Percentiles rank a stretch among this genome's conserved stretches.
Evolutionary conservation across 2,329 filamentous ascomycete species (phyloP).

Genomic region (Stachybotrys chartarum): DNA sequence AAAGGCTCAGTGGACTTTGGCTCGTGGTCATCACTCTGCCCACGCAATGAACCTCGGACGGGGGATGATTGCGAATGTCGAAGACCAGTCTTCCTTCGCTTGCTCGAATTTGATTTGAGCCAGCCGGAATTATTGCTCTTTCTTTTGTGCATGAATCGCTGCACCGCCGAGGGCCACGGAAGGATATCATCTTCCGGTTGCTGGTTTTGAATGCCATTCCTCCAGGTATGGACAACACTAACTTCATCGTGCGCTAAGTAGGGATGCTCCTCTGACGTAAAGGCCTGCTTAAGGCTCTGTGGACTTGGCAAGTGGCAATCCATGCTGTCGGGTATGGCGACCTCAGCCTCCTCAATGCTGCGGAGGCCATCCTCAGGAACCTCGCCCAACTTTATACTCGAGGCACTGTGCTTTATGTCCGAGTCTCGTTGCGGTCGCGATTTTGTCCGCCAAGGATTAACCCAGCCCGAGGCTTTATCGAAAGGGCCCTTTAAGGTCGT

Average conservation of each 20-base stretch:
- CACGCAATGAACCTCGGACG: neutral
- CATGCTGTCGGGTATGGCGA: conserved; percentile 3
- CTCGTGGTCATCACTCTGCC: neutral
- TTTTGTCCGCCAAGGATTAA: conserved; percentile 26
- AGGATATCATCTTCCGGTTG: conserved; percentile 12
- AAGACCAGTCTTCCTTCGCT: conserved; percentile 16
- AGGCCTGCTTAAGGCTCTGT: conserved; percentile 28
- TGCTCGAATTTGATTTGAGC: conserved; percentile 21
- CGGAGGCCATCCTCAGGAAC: neutral
- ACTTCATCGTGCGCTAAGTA: conserved; percentile 24
- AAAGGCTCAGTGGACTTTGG: neutral
- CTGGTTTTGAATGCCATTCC: conserved; percentile 11
- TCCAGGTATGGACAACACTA: conserved; percentile 24
- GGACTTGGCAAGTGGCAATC: conserved; percentile 35
- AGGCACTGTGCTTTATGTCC: neutral
- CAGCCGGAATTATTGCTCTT: conserved; percentile 17
- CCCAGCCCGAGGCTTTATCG: conserved; percentile 23
- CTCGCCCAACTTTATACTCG: neutral
- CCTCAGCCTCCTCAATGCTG: neutral
- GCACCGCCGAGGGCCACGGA: neutral
- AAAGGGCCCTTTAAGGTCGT: conserved; percentile 58
- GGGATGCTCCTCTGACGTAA: conserved; percentile 16
- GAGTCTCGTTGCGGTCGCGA: conserved; percentile 8
- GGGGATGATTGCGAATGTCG: neutral
- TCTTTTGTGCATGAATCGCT: conserved; percentile 15